phyloP scores from a whole-genome alignment of 805 yeast genomes.

The Yamadazyma endophytica region DNA sequence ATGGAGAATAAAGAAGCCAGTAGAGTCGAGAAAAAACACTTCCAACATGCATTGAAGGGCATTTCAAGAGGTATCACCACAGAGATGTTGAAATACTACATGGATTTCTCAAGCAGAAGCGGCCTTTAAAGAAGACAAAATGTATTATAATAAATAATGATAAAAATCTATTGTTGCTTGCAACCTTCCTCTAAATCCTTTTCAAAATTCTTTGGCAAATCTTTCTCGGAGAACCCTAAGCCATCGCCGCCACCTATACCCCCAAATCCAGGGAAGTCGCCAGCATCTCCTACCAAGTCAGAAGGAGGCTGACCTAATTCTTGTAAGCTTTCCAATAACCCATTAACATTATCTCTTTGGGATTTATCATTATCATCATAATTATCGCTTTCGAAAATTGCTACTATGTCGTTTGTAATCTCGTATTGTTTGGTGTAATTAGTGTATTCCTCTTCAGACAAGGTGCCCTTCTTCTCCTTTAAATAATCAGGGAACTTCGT shows the following conservation, averaged over 20 bases:
- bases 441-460: constrained; percentile 43
- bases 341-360: constrained; percentile 48
- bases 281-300: constrained; percentile 62
- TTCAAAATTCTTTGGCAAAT: constrained; percentile 49
- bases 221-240: constrained; percentile 47
- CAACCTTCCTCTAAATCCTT: constrained; percentile 57
- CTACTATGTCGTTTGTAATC: constrained; percentile 58
- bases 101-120: constrained; percentile 44
- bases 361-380: constrained; percentile 51
- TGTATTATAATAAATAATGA: constrained; percentile 2
- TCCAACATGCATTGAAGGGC: constrained; percentile 62
- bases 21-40: constrained; percentile 60
- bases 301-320: constrained; percentile 77
- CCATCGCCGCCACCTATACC: constrained; percentile 38
- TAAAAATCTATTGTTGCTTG: constrained; percentile 31
- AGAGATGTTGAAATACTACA: constrained; percentile 79
- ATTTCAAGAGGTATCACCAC: constrained; percentile 76
- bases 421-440: constrained; percentile 60
- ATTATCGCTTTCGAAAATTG: constrained; percentile 58
- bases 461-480: constrained; percentile 42
- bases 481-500: constrained; percentile 72
- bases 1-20: constrained; percentile 64
- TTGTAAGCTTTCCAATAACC: constrained; percentile 63
- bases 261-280: constrained; percentile 43
- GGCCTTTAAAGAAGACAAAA: constrained; percentile 25